Conservation (phyloP, 2,329 filamentous ascomycete species). For the Xylaria polymorpha region DNA sequence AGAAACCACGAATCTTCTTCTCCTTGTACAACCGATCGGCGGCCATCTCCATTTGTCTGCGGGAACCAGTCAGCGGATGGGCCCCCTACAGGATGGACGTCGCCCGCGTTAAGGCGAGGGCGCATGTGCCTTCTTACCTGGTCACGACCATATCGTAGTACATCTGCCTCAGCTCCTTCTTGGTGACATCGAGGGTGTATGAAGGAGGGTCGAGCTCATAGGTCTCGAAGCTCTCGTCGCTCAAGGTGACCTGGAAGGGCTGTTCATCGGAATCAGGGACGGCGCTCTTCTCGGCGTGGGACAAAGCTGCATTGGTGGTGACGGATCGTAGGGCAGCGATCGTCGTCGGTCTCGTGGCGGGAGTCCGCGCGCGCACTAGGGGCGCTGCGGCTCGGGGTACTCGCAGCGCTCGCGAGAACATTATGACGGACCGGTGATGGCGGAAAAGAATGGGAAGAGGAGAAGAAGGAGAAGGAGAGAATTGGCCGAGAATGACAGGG, state of each 20-base stretch:
- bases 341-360: slow-evolving; percentile 54
- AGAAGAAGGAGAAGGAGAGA: slow-evolving; percentile 13
- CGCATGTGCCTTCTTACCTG: slow-evolving; percentile 72
- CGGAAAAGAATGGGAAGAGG: background rate
- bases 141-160: slow-evolving; percentile 97
- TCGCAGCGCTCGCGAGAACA: slow-evolving; percentile 79
- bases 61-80: slow-evolving; percentile 17
- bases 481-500: slow-evolving; percentile 2
- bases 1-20: slow-evolving; percentile 99
- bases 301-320: slow-evolving; percentile 93
- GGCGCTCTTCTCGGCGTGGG: slow-evolving; percentile 83
- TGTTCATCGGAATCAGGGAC: slow-evolving; percentile 77
- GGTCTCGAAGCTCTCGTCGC: slow-evolving; percentile 99
- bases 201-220: slow-evolving; percentile 97
- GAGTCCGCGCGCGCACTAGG: slow-evolving; percentile 59
- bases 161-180: slow-evolving; percentile 98
- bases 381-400: slow-evolving; percentile 68
- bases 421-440: slow-evolving; percentile 50
- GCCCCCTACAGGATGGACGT: background rate
- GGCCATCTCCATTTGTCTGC: slow-evolving; percentile 99
- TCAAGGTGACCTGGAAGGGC: slow-evolving; percentile 90
- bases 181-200: slow-evolving; percentile 92
- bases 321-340: slow-evolving; percentile 75
- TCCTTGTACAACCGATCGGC: slow-evolving; percentile 99
- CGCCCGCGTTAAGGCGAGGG: background rate